Percentiles rank a stretch among this genome's conserved stretches.
phyloP scores from a whole-genome alignment of 352 stramenopile species.

The Phytophthora kernoviae region DNA sequence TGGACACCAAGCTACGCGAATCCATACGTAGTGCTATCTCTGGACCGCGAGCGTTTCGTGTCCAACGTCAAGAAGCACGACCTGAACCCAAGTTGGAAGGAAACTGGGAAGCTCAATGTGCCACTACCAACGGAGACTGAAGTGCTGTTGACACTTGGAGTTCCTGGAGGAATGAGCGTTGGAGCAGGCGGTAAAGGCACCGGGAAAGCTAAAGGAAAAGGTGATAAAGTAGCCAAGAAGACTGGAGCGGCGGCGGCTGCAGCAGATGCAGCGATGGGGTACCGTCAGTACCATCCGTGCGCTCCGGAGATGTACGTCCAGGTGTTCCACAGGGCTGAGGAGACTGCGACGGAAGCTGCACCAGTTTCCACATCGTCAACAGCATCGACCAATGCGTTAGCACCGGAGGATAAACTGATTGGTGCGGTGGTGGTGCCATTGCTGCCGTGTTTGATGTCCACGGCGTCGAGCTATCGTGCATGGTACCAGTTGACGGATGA shows the following conservation, averaged over 20 bases:
- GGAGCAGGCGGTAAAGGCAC: constrained; percentile 12
- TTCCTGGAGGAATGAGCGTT: constrained; percentile 27
- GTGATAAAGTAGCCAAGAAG: constrained; percentile 19
- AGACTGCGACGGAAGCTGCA: constrained; percentile 11
- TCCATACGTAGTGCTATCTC: constrained; percentile 62
- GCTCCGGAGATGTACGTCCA: constrained; percentile 62
- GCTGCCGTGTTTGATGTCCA: constrained; percentile 65
- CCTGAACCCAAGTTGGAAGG: constrained; percentile 73
- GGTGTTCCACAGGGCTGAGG: constrained; percentile 58
- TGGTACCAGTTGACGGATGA: constrained; percentile 67
- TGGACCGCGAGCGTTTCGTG: constrained; percentile 58
- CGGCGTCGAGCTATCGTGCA: constrained; percentile 50
- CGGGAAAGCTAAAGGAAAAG: constrained; percentile 16
- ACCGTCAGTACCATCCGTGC: constrained; percentile 56
- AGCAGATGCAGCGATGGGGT: constrained; percentile 24
- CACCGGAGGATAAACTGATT: constrained; percentile 57
- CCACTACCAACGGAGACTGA: constrained; percentile 65
- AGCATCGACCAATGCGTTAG: constrained; percentile 17
- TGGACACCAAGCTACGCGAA: constrained; percentile 76
- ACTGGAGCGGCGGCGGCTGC: constrained; percentile 20
- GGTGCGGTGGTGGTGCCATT: constrained; percentile 60
- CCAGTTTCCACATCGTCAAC: constrained; percentile 8
- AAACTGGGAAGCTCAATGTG: constrained; percentile 53
- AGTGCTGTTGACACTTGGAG: constrained; percentile 47
- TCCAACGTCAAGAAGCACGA: constrained; percentile 53